phyloP scores from a whole-genome alignment of 1,284 basidiomycete species.

The Apiotrichum gracile region DNA sequence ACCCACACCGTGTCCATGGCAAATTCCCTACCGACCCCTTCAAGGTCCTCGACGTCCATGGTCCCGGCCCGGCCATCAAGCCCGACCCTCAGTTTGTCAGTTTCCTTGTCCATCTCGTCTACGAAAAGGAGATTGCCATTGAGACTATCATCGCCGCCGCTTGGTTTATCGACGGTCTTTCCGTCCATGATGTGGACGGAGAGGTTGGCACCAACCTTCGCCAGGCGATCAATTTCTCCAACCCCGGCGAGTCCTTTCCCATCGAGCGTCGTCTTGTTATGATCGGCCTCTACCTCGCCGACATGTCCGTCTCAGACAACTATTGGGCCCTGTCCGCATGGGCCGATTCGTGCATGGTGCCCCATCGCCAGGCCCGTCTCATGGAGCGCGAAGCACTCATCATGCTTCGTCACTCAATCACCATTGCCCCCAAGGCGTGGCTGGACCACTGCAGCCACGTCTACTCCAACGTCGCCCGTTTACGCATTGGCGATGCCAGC shows the following conservation, averaged over 20 bases:
- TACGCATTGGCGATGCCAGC: background rate
- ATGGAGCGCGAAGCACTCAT: conserved; percentile 5
- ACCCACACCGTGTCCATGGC: background rate
- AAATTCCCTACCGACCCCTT: conserved; percentile 9
- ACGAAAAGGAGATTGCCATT: conserved; percentile 2
- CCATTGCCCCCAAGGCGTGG: conserved; percentile 7
- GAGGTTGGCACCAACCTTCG: background rate
- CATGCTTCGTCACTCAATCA: conserved; percentile 3
- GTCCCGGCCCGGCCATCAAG: background rate
- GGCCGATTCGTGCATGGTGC: conserved; percentile 1
- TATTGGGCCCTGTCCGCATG: conserved; percentile 2
- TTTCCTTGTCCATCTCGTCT: conserved; percentile 8
- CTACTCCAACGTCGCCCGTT: conserved; percentile 4
- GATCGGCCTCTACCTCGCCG: conserved; percentile 5
- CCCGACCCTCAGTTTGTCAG: conserved; percentile 4
- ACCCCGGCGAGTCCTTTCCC: conserved; percentile 5
- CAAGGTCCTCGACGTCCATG: conserved; percentile 6
- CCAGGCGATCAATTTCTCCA: background rate
- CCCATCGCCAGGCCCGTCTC: background rate
- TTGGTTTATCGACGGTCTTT: conserved; percentile 12
- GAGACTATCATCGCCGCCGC: conserved; percentile 12
- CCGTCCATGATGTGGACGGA: conserved; percentile 10
- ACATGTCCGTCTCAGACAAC: conserved; percentile 7
- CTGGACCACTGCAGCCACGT: conserved; percentile 10
- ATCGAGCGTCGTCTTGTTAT: conserved; percentile 9